Evolutionary conservation across 495 filamentous ascomycete species (phyloP), one percentile per base, ranked within the genome.

Genomic region (Echria macrotheca): DNA sequence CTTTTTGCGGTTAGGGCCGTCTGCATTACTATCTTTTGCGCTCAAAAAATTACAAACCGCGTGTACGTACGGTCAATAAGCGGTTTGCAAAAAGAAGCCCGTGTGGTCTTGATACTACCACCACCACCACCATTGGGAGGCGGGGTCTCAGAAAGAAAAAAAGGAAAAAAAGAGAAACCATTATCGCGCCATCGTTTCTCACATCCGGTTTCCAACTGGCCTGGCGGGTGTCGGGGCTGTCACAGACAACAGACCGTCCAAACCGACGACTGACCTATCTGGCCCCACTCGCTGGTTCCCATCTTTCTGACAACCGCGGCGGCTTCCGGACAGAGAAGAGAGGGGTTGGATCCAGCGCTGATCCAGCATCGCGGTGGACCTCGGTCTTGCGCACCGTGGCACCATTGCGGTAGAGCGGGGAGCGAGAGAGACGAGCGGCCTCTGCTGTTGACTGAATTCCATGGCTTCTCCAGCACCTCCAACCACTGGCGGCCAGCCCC

Each of bases 1-100:
- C 47, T 44, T 39, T 22, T 55, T 44, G 15, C 32, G 53, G 44
- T 50, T 53, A 53, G 53, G n/a, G 35, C 26, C 25, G 39, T 54
- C 44, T 58, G 48, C 46, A 55, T 14, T 39, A 26, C 44, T 45
- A 42, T 42, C 24, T 32, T 33, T 19, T 25, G 46, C 40, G 39
- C 38, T 45, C 44, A 15, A 35, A 46, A 44, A 35, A 56, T 53
- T 50, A 53, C 57, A 47, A 52, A 37, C 38, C 23, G 26, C 33
- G 19, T 47, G 53, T 41, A 38, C 48, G 39, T 50, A 53, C 41
- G 44, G 38, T 19, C 31, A 33, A 48, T 28, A 22, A 21, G 12
- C 32, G 32, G 44, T n/a, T 19, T 7, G n/a, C 3, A 35, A 31
- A 19, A 46, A 35, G 44, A 11, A 46, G 22, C 31, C 44, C 44